Evolutionary conservation across 2,329 filamentous ascomycete genomes (phyloP).

Genomic region (Xylaria digitata): DNA sequence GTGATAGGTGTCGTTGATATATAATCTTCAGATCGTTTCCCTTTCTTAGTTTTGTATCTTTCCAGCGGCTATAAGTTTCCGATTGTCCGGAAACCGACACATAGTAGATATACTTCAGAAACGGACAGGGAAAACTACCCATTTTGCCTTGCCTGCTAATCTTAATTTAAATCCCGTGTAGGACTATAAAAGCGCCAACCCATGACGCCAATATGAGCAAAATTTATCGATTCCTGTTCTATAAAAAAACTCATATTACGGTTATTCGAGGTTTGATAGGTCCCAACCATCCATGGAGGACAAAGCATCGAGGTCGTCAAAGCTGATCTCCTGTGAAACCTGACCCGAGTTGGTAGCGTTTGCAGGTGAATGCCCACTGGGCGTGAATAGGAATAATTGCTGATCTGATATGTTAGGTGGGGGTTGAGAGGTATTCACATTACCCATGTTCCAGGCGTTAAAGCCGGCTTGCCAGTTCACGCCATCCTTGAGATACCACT

Average conservation of each 20-base stretch:
- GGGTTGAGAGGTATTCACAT: constrained; percentile 34
- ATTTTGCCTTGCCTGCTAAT: neutral
- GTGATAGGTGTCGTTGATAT: constrained; percentile 23
- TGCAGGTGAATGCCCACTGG: constrained; percentile 35
- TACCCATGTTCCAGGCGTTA: constrained; percentile 61
- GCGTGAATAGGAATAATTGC: constrained; percentile 49
- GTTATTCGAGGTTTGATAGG: constrained; percentile 45
- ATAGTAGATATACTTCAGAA: constrained; percentile 4
- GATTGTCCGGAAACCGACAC: neutral
- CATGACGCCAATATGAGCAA: constrained; percentile 1
- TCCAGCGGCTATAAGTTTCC: neutral
- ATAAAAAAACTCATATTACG: constrained; percentile 2
- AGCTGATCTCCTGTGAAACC: constrained; percentile 45
- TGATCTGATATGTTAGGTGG: constrained; percentile 49
- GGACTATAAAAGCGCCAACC: neutral
- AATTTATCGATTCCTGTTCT: constrained; percentile 7
- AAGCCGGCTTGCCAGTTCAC: constrained; percentile 70
- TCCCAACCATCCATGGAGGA: constrained; percentile 48
- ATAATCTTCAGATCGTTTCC: constrained; percentile 2
- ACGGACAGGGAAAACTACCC: neutral
- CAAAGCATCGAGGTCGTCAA: constrained; percentile 46
- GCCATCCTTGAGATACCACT: constrained; percentile 69
- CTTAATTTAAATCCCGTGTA: neutral
- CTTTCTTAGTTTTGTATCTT: constrained; percentile 7
- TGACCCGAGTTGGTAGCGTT: constrained; percentile 35